Conservation (phyloP, 2,329 filamentous ascomycete species). For the Myriosclerotinia scirpicola region DNA sequence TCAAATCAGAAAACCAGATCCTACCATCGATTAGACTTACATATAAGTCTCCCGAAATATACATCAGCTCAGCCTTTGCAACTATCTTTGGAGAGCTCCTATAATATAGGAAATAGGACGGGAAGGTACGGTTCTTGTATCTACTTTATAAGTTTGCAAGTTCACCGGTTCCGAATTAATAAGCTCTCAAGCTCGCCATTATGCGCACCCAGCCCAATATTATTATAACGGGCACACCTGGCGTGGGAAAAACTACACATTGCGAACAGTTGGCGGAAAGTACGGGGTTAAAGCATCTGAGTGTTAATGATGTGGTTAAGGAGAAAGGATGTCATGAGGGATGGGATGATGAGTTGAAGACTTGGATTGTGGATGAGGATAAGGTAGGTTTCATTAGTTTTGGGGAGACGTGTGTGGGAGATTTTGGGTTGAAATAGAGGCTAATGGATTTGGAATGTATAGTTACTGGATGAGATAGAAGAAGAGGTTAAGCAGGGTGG, state of each 20-base stretch:
- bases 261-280: conserved; percentile 76
- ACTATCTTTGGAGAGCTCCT: not conserved
- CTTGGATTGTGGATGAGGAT: conserved; percentile 95
- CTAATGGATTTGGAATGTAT: conserved; percentile 17
- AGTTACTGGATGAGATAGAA: conserved; percentile 88
- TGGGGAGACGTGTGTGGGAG: not conserved
- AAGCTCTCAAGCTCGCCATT: not conserved
- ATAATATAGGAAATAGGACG: not conserved
- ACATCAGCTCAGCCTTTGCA: not conserved
- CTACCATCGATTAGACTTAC: too few species aligned
- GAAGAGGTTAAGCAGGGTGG: conserved; percentile 76
- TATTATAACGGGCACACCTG: conserved; percentile 91
- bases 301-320: conserved; percentile 89
- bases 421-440: not conserved
- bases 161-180: too few species aligned
- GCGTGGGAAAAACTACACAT: conserved; percentile 93
- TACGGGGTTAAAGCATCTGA: conserved; percentile 77
- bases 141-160: not conserved
- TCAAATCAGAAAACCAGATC: not conserved
- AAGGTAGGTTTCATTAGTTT: conserved; percentile 47
- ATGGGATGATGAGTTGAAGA: conserved; percentile 80
- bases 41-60: not conserved
- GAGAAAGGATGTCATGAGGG: conserved; percentile 84
- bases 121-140: not conserved
- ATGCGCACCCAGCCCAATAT: conserved; percentile 67